A percentile compares a stretch with the other conserved stretches of the same genome.
Conservation (phyloP, 768 basidiomycete genomes). For the Suillus subalutaceus region DNA sequence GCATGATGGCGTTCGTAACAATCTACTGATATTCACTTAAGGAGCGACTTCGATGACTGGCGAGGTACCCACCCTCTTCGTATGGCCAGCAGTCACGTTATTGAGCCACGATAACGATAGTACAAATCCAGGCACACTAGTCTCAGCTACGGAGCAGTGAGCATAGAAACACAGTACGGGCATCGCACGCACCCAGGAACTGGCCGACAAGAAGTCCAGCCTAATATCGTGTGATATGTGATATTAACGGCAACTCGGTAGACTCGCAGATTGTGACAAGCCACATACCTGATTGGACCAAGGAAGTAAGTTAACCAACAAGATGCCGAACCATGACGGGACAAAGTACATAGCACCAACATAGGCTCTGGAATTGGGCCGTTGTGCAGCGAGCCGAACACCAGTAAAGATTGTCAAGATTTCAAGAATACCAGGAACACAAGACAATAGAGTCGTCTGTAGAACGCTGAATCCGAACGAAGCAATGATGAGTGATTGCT, state of each 20-base stretch:
- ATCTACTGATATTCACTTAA: constrained; percentile 7
- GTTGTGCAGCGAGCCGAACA: constrained; percentile 52
- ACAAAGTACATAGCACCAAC: constrained; percentile 57
- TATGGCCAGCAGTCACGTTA: constrained; percentile 62
- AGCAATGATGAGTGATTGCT: constrained; percentile 59
- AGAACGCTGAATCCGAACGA: constrained; percentile 61
- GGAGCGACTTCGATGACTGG: neutral
- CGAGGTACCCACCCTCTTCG: constrained; percentile 58
- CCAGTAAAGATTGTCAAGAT: constrained; percentile 69
- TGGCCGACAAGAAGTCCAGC: constrained; percentile 42
- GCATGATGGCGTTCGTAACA: constrained; percentile 59
- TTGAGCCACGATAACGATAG: constrained; percentile 63
- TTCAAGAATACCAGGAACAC: constrained; percentile 60
- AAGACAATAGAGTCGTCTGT: constrained; percentile 66
- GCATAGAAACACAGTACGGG: neutral
- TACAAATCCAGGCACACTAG: constrained; percentile 57
- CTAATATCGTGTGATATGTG: neutral
- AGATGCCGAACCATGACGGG: constrained; percentile 60
- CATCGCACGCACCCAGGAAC: constrained; percentile 47
- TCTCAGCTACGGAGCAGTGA: constrained; percentile 26
- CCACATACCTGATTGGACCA: constrained; percentile 61
- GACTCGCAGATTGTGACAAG: constrained; percentile 28
- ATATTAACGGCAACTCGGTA: neutral
- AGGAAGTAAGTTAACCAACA: constrained; percentile 61
- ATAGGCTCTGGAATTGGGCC: constrained; percentile 56